These are phyloP conservation scores for Picochlorum costavermella DNA, from an alignment of 139 green algal species.

Conservation along the genomic window DNA sequence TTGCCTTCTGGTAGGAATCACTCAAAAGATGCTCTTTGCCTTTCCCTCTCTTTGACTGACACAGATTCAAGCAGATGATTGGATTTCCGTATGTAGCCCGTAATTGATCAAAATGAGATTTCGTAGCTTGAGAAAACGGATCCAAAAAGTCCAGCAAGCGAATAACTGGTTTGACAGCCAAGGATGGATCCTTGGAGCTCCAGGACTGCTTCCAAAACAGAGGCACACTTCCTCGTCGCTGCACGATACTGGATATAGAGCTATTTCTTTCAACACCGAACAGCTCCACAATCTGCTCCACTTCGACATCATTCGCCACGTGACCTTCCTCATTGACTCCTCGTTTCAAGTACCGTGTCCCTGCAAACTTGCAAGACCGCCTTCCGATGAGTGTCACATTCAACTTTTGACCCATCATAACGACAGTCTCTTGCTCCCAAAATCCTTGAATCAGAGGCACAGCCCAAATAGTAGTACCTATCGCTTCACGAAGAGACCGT, in stretches of 20 bases:
- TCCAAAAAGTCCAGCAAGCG: constrained; percentile 66
- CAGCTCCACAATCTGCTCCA: constrained; percentile 58
- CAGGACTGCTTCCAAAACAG: constrained; percentile 87
- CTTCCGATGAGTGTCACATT: constrained; percentile 77
- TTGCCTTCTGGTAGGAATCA: constrained; percentile 60
- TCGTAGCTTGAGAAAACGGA: constrained; percentile 61
- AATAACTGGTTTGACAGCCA: not conserved
- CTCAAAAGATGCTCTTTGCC: constrained; percentile 79
- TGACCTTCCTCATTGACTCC: constrained; percentile 76
- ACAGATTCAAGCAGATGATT: constrained; percentile 81
- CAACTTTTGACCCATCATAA: constrained; percentile 69
- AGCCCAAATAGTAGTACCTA: constrained; percentile 58
- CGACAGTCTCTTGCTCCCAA: constrained; percentile 75
- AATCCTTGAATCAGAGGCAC: constrained; percentile 86
- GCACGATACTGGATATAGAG: constrained; percentile 20
- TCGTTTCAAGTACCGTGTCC: constrained; percentile 89
- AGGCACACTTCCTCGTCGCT: constrained; percentile 85
- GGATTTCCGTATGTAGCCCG: constrained; percentile 68
- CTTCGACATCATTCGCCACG: constrained; percentile 95
- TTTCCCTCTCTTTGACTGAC: constrained; percentile 61
- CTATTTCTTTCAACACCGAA: not conserved
- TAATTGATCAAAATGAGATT: constrained; percentile 34
- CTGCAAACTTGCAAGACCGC: constrained; percentile 87
- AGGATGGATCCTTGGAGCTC: not conserved
- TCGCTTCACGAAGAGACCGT: constrained; percentile 38